These are phyloP conservation scores for Stagonosporopsis chrysanthemi DNA, from an alignment of 2,329 filamentous ascomycete species.

Conservation along the genomic window DNA sequence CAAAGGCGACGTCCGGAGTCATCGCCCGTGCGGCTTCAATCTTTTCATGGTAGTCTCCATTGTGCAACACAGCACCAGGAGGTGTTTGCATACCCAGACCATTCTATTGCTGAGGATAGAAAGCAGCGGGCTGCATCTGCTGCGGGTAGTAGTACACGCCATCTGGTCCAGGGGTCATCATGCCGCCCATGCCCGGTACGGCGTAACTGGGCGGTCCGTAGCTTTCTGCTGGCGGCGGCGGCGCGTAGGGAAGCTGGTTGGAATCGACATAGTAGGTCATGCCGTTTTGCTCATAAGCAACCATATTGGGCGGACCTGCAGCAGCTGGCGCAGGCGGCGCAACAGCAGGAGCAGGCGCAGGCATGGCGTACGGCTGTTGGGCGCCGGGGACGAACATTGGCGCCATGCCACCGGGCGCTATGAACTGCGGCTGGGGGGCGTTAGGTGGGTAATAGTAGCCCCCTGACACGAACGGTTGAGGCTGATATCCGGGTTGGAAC, in stretches of 20 bases:
- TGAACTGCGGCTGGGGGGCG: conserved; percentile 49
- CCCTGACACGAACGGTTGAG: conserved; percentile 48
- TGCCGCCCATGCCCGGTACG: conserved; percentile 74
- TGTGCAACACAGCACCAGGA: not conserved
- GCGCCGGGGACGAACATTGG: conserved; percentile 66
- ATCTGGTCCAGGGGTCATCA: conserved; percentile 71
- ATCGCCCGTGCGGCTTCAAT: not conserved
- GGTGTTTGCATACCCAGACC: too few relatives aligned
- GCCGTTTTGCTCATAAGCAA: conserved; percentile 89
- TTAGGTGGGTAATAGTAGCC: conserved; percentile 70
- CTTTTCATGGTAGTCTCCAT: not conserved
- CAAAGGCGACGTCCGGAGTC: too few relatives aligned
- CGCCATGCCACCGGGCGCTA: conserved; percentile 57
- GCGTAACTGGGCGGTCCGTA: conserved; percentile 59
- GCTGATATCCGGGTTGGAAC: conserved; percentile 64
- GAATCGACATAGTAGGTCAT: conserved; percentile 96
- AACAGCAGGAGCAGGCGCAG: conserved; percentile 33
- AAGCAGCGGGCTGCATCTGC: conserved; percentile 58
- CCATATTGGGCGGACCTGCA: conserved; percentile 59
- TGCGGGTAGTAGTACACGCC: conserved; percentile 66
- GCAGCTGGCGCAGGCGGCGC: conserved; percentile 44
- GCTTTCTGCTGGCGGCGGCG: conserved; percentile 53
- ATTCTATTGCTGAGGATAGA: conserved; percentile 61
- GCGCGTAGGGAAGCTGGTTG: conserved; percentile 64
- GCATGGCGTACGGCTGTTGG: conserved; percentile 58